phyloP scores from a whole-genome alignment of 2,329 filamentous ascomycete species.

The Aspergillus fijiensis region DNA sequence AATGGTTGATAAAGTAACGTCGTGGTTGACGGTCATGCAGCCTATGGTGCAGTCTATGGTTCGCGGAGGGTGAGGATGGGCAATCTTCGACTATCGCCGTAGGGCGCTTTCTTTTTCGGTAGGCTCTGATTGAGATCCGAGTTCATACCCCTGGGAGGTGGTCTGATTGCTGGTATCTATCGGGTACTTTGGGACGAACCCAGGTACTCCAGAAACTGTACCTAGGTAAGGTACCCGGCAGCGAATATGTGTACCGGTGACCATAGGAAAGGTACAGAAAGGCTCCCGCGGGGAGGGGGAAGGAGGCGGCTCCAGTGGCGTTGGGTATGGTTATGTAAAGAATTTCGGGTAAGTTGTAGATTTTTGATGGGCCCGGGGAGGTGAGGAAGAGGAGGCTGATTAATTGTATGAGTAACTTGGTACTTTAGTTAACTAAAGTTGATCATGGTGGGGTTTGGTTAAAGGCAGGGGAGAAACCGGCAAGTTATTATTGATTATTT shows the following conservation, averaged over 20 bases:
- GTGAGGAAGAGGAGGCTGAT: neutral
- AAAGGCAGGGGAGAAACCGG: neutral
- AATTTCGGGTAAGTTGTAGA: neutral
- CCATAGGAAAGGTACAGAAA: too few relatives aligned
- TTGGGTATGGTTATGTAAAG: neutral
- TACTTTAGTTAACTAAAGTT: neutral
- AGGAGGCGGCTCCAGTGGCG: neutral
- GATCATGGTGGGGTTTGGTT: constrained; percentile 4
- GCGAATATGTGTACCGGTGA: too few relatives aligned
- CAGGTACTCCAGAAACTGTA: neutral
- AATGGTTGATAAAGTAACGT: neutral
- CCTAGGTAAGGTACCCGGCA: neutral
- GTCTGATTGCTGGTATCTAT: neutral
- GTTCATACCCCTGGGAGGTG: neutral
- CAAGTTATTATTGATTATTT: neutral
- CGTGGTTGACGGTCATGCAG: neutral
- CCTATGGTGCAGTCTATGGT: neutral
- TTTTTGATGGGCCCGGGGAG: neutral
- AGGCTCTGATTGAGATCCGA: neutral
- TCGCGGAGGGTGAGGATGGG: neutral
- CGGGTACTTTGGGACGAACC: neutral
- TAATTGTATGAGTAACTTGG: neutral
- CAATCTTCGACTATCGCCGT: neutral
- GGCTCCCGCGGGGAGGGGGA: too few relatives aligned
- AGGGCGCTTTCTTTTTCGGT: neutral